Conservation (phyloP, 345 rosid species). For the Salix caprea region DNA sequence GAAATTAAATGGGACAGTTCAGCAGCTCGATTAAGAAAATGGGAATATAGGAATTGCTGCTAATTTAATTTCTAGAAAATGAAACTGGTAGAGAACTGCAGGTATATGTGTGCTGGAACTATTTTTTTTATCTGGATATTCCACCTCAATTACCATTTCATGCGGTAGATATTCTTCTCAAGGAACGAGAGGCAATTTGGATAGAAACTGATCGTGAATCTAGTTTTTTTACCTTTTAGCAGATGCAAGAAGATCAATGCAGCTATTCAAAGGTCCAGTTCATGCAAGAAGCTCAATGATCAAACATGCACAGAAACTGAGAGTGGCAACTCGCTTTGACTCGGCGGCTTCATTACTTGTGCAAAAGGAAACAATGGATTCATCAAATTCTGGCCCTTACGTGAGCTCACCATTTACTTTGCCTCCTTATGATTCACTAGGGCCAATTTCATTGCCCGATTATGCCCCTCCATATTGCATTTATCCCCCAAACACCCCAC, state of each 20-base stretch:
- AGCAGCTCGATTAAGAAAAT: not conserved
- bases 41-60: not conserved
- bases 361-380: slow-evolving; percentile 37
- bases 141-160: not conserved
- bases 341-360: slow-evolving; percentile 42
- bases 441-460: slow-evolving; percentile 44
- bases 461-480: slow-evolving; percentile 52
- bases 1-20: not conserved
- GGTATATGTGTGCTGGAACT: not conserved
- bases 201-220: not conserved
- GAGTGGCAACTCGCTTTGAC: slow-evolving; percentile 35
- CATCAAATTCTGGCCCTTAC: slow-evolving; percentile 44
- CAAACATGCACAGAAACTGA: slow-evolving; percentile 27
- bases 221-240: not conserved
- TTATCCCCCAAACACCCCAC: slow-evolving; percentile 56
- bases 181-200: not conserved
- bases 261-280: not conserved
- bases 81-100: not conserved
- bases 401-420: slow-evolving; percentile 54
- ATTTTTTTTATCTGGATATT: not conserved
- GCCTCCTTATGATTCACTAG: slow-evolving; percentile 53
- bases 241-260: slow-evolving; percentile 39
- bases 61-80: not conserved
- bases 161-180: not conserved
- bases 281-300: slow-evolving; percentile 20